Percentiles rank a stretch among this genome's conserved stretches.
phyloP scores from a whole-genome alignment of 768 basidiomycete genomes.

The Leccinellum albellum region DNA sequence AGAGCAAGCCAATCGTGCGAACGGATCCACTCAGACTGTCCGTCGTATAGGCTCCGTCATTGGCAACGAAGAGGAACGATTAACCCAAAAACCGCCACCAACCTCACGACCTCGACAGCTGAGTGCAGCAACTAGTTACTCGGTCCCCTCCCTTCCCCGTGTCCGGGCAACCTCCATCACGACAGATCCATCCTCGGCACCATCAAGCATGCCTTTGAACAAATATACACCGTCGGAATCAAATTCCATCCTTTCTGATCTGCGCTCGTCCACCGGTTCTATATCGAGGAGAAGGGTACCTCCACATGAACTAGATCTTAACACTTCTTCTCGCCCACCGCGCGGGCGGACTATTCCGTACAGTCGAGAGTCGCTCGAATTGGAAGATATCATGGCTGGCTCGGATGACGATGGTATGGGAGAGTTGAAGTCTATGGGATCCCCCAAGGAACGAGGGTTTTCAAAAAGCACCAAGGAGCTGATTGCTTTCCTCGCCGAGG shows the following conservation, averaged over 20 bases:
- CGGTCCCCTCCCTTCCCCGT: constrained; percentile 24
- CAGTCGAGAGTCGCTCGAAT: constrained; percentile 65
- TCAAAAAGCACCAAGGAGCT: constrained; percentile 48
- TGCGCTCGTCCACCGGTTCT: constrained; percentile 21
- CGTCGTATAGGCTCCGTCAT: constrained; percentile 60
- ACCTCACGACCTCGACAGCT: constrained; percentile 45
- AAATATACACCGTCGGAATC: constrained; percentile 29
- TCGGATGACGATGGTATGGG: constrained; percentile 56
- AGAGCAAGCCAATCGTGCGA: constrained; percentile 23
- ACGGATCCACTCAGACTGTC: constrained; percentile 42
- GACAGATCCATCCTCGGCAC: constrained; percentile 23
- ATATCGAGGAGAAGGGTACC: constrained; percentile 21
- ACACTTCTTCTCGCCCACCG: constrained; percentile 13
- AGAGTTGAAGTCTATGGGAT: constrained; percentile 31
- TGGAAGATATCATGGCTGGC: constrained; percentile 71
- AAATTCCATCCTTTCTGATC: constrained; percentile 29
- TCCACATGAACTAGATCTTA: constrained; percentile 30
- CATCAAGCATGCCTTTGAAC: constrained; percentile 14
- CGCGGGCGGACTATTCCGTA: constrained; percentile 48
- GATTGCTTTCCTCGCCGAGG: constrained; percentile 56
- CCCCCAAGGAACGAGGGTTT: constrained; percentile 38
- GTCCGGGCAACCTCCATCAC: constrained; percentile 33
- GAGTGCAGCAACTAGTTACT: constrained; percentile 38
- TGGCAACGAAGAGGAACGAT: constrained; percentile 54
- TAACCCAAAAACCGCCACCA: constrained; percentile 29